Percentiles rank a stretch among this genome's conserved stretches.
phyloP scores from a whole-genome alignment of 1,139 yeast species.

The Sugiyamaella novakii region DNA sequence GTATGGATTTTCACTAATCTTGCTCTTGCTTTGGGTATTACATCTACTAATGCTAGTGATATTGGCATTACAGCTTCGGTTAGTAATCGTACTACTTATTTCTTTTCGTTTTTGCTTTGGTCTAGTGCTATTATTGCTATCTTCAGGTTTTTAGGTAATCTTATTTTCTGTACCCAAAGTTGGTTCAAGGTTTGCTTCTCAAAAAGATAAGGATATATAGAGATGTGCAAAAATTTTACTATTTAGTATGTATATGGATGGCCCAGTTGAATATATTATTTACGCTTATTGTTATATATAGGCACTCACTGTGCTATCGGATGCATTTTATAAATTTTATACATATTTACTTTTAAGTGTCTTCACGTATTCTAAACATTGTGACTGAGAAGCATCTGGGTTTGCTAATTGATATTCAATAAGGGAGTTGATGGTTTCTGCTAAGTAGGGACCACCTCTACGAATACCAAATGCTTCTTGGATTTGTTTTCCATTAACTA shows the following conservation, averaged over 20 bases:
- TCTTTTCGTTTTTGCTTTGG: constrained; percentile 76
- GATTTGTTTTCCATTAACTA: constrained; percentile 64
- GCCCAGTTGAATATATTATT: too few relatives aligned
- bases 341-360: constrained; percentile 17
- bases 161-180: constrained; percentile 55
- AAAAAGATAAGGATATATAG: constrained; percentile 25
- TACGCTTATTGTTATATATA: too few relatives aligned
- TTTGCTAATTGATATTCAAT: constrained; percentile 76
- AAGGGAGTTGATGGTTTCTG: constrained; percentile 54
- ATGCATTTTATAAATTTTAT: background rate
- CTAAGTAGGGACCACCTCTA: constrained; percentile 88
- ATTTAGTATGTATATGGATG: too few relatives aligned
- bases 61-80: constrained; percentile 43
- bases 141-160: constrained; percentile 70
- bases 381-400: constrained; percentile 56
- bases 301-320: too few relatives aligned
- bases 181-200: constrained; percentile 37
- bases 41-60: constrained; percentile 39
- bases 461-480: constrained; percentile 49
- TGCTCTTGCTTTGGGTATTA: constrained; percentile 66
- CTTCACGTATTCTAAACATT: constrained; percentile 44
- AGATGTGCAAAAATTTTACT: too few relatives aligned
- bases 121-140: constrained; percentile 78
- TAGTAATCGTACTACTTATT: constrained; percentile 51
- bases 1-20: constrained; percentile 80